These are phyloP conservation scores for Crithidia fasciculata DNA, from an alignment of 208 protist species.

Conservation along the genomic window DNA sequence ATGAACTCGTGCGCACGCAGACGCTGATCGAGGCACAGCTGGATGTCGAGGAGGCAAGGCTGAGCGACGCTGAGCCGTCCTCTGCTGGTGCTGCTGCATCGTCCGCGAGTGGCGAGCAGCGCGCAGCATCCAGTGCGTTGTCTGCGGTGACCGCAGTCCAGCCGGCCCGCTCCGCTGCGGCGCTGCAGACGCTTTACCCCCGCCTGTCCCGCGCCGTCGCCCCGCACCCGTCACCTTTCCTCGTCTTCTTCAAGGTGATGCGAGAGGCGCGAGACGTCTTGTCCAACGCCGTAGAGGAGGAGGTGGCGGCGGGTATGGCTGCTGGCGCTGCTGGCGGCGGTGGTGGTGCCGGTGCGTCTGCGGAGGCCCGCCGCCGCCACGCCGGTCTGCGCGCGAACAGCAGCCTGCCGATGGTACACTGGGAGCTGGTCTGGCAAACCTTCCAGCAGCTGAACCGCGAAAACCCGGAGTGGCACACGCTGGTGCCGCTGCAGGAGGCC, in stretches of 20 bases:
- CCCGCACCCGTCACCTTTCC: constrained; percentile 73
- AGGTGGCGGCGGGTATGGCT: background rate
- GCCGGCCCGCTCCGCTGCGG: background rate
- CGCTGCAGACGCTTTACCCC: constrained; percentile 16
- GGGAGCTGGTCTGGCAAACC: constrained; percentile 75
- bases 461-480: constrained; percentile 63
- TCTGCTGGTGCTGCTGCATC: background rate
- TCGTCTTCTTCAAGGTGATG: constrained; percentile 79
- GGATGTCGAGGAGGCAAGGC: constrained; percentile 4
- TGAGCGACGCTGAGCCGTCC: background rate
- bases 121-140: background rate
- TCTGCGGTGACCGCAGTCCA: background rate
- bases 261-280: constrained; percentile 75
- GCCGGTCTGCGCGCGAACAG: constrained; percentile 9
- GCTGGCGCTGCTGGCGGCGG: background rate
- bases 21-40: constrained; percentile 27
- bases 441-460: constrained; percentile 84
- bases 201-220: constrained; percentile 23
- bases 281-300: constrained; percentile 28
- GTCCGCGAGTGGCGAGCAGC: background rate
- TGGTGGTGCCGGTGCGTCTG: background rate
- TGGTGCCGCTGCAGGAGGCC: constrained; percentile 56
- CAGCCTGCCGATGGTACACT: constrained; percentile 82
- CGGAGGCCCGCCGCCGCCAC: background rate
- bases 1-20: constrained; percentile 39